Evolutionary conservation across 495 filamentous ascomycete species (phyloP), one percentile per base, ranked within the genome.

Genomic region (Xylaria venustula): DNA sequence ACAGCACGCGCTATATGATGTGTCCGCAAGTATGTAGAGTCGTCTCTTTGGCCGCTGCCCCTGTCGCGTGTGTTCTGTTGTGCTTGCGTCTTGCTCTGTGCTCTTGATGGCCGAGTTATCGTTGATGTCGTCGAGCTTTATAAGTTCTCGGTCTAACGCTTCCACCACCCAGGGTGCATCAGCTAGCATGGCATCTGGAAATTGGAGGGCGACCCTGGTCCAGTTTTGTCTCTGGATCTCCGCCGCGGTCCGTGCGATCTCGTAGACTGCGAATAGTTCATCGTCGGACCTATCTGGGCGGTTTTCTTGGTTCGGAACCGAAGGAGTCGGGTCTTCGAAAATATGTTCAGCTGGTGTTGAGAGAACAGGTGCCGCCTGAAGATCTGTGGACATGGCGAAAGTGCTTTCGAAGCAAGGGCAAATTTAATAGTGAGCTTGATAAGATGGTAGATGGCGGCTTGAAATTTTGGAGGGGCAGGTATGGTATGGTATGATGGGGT

Each of bases 1-100:
- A 71, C 94, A 99, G 77, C 94, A 99, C 4, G 93, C 85, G 45
- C 94, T 93, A 74, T 98, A 99, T 1, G 93, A 97, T 8, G 94
- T 98, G 72, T 99, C 94, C 32, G 89, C 94, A 40, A 99, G 81
- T 61, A 99, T 95, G 65, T 87, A 94, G 25, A 97, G 79, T 62
- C 82, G 54, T 85, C 41, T 63, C 60, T 36, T 66, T 47, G 45
- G 53, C 47, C 49, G 44, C 40, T 44, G 64, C 9, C 12, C 20
- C 7, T 41, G 34, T 30, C 19, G 51, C 22, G 15, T 15, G 54
- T 15, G 60, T 54, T 45, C 59, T 64, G 37, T 55, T 42, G 25
- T 37, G 22, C 32, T 50, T 44, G 2, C 48, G n/a, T 26, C 49
- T 37, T 34, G 37, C 61, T 42, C 52, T 36, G 6, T 25, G 8